Conservation (phyloP, 75 land plant species). For the Picea glauca region DNA sequence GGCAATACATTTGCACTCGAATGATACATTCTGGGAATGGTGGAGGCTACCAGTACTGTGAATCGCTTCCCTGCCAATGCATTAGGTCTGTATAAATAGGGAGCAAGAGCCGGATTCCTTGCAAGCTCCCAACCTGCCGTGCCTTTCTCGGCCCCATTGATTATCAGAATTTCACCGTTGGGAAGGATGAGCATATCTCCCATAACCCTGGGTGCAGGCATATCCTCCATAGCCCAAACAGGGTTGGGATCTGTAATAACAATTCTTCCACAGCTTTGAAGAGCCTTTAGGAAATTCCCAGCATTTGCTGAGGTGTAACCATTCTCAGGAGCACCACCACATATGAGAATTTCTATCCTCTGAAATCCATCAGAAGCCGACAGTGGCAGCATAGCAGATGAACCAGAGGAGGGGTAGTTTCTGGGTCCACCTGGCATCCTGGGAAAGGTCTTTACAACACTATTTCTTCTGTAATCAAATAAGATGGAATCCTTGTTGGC, state of each 20-base stretch:
- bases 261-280: slow-evolving; percentile 13
- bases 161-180: slow-evolving; percentile 24
- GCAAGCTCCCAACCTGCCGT: slow-evolving; percentile 20
- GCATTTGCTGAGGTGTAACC: slow-evolving; percentile 12
- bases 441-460: slow-evolving; percentile 37
- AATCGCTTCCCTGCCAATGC: slow-evolving; percentile 16
- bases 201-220: slow-evolving; percentile 24
- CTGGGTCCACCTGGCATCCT: slow-evolving; percentile 28
- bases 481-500: slow-evolving; percentile 59
- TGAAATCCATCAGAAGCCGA: background rate
- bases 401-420: slow-evolving; percentile 27
- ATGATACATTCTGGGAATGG: slow-evolving; percentile 59
- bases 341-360: slow-evolving; percentile 18
- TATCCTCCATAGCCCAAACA: slow-evolving; percentile 10
- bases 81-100: slow-evolving; percentile 13
- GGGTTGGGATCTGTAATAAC: slow-evolving; percentile 9
- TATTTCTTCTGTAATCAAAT: slow-evolving; percentile 35
- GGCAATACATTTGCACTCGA: slow-evolving; percentile 47
- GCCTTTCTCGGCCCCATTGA: slow-evolving; percentile 23
- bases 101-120: slow-evolving; percentile 13
- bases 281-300: background rate
- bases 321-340: slow-evolving; percentile 17
- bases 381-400: slow-evolving; percentile 22
- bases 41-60: slow-evolving; percentile 23
- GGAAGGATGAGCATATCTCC: slow-evolving; percentile 29